Base-by-base conservation (phyloP, 2,329 filamentous ascomycete species). In the Ploettnerulaceae sp. region DNA sequence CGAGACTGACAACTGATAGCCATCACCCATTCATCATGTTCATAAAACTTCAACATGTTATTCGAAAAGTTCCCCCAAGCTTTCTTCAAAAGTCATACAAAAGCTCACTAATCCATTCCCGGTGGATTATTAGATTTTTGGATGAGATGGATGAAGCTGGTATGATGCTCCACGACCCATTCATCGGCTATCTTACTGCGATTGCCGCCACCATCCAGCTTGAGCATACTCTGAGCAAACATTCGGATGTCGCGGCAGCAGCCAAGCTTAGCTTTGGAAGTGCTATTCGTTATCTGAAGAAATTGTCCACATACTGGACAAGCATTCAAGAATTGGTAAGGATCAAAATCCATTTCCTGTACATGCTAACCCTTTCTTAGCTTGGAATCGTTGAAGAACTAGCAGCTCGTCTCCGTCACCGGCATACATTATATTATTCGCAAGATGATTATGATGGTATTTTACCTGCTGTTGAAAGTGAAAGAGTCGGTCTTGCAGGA, bases 11-110 rank as follows among this genome's bases (percentile, higher is more conserved):
- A 15, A 11, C 5, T n/a, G 20, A 33, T 24, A 54, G 52, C 28
- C 52, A 54, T 35, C 52, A 54, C 31, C 52, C 52, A 2, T 54
- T 54, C 26, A 52, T 54, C n/a, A 54, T 54, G 52, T 54, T 54
- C 36, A 54, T 52, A n/a, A 54, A 54, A 34, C 14, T 54, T 4
- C 44, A 54, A 26, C 48, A 51, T 34, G 49, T 54, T 25, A 54
- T 54, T 15, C 36, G 49, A 33, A 54, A 54, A 36, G 52, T 54
- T 11, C 52, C 52, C 2, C 52, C 52, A 26, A 54, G 52, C 18
- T 54, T 54, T 17, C 49, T 54, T 6, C 52, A 54, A 17, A 54
- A 54, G 29, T 54, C 52, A 4, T 54, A 54, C 33, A 54, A 54
- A 12, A 54, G 52, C 33, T 54, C 52, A 9, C 44, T 54, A 5